Evolutionary conservation across 176 grass and related monocot species (phyloP), one percentile per base, ranked within the genome.

Genomic region (Bonia amplexicaulis): DNA sequence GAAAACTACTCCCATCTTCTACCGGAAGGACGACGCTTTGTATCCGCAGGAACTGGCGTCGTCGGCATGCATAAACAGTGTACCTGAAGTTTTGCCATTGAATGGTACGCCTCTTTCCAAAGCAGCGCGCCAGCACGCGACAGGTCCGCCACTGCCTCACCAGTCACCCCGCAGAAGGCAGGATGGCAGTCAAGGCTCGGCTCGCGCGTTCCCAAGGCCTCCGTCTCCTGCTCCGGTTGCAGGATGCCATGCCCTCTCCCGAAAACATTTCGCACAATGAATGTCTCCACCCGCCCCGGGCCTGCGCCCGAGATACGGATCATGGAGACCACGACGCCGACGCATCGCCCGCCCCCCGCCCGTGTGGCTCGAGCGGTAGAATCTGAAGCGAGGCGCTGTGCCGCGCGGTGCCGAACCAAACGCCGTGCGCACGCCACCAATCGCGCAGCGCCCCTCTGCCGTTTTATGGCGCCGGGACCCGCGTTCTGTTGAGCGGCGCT

Each of bases 171-270:
- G 78, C 82, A 74, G 61, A 60, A 51, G 82, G 87, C 76, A 80
- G 77, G 82, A 76, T 81, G 82, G 76, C 61, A 89, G 82, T 85
- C 63, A 85, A 76, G 77, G 45, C n/a, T 44, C 35, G 87, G 70
- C 31, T 72, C 78, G 83, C 83, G 46, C 72, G 14, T 90, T 90
- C 83, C 78, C 83, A 45, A 90, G 23, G 77, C 62, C 40, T 9
- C 48, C 62, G 3, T 9, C 35, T 6, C 23, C 48, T 3, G 45
- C 87, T 74, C 20, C 82, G 31, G 54, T 65, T 17, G 52, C 73
- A 70, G 79, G 57, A 14, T 44, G 53, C 79, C 63, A 61, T 71
- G 66, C 66, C 80, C 44, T 46, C 79, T 84, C 87, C 73, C 66
- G 25, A 79, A 88, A 45, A 33, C 76, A 58, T 70, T 57, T 71